Conservation (phyloP, 2,329 filamentous ascomycete species). For the Aspergillus aculeatus region DNA sequence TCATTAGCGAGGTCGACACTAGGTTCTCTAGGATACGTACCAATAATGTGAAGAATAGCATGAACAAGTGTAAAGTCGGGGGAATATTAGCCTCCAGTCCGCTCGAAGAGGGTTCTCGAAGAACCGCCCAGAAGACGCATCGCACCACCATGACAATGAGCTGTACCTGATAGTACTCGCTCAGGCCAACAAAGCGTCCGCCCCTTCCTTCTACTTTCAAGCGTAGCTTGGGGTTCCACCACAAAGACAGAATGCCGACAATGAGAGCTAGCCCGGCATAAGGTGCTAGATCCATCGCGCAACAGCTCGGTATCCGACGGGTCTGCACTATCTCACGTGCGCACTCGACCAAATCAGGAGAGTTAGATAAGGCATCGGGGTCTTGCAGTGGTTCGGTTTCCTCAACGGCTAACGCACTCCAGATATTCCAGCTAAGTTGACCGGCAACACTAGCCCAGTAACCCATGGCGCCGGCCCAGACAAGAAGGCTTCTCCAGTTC, state of each 20-base stretch:
- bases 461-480: slow-evolving; percentile 43
- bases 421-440: slow-evolving; percentile 45
- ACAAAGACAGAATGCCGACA: slow-evolving; percentile 45
- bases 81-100: slow-evolving; percentile 30
- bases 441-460: slow-evolving; percentile 45
- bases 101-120: slow-evolving; percentile 40
- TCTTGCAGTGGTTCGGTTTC: slow-evolving; percentile 14
- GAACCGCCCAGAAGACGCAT: slow-evolving; percentile 45
- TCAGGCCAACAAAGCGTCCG: slow-evolving; percentile 43
- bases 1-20: slow-evolving; percentile 20
- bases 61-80: slow-evolving; percentile 40
- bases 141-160: slow-evolving; percentile 46
- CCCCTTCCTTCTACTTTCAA: slow-evolving; percentile 43
- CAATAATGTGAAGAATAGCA: slow-evolving; percentile 41
- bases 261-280: slow-evolving; percentile 41
- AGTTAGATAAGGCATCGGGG: slow-evolving; percentile 11
- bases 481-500: slow-evolving; percentile 46
- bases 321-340: slow-evolving; percentile 18
- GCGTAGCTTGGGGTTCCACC: slow-evolving; percentile 52
- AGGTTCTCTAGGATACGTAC: slow-evolving; percentile 25
- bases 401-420: slow-evolving; percentile 31
- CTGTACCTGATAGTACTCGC: slow-evolving; percentile 49
- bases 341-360: slow-evolving; percentile 25
- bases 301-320: slow-evolving; percentile 26
- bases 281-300: slow-evolving; percentile 31